These are phyloP conservation scores for Hordeum marinum DNA, from an alignment of 176 grass and related monocot genomes.

Conservation along the genomic window DNA sequence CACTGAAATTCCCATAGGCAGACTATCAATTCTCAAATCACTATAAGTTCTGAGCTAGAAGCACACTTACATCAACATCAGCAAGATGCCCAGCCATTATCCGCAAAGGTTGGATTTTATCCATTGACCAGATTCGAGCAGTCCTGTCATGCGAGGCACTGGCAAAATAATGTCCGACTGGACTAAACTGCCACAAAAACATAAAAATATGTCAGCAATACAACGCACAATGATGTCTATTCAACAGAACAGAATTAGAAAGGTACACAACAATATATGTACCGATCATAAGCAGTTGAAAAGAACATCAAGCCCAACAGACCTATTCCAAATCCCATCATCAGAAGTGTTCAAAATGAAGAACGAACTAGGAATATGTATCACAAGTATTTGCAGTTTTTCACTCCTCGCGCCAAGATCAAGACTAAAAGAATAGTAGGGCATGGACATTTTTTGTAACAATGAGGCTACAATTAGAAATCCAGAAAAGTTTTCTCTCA, in stretches of 20 bases:
- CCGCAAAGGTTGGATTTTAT: conserved; percentile 92
- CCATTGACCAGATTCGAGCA: conserved; percentile 97
- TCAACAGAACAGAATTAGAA: background rate
- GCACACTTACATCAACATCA: conserved; percentile 91
- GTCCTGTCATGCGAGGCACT: conserved; percentile 97
- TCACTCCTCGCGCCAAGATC: background rate
- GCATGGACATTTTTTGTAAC: background rate
- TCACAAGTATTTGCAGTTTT: conserved; percentile 8
- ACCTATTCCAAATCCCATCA: conserved; percentile 14
- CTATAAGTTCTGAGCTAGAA: conserved; percentile 18
- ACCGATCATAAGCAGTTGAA: background rate
- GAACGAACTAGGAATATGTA: background rate
- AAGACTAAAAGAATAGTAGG: background rate
- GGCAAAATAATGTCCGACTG: conserved; percentile 96
- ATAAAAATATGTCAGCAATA: conserved; percentile 15
- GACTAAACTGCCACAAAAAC: conserved; percentile 72
- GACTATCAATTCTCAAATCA: background rate
- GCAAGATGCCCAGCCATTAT: conserved; percentile 97
- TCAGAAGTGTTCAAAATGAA: conserved; percentile 1
- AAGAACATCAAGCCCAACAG: background rate
- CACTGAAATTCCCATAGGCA: background rate
- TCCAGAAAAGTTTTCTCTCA: background rate
- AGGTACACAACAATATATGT: background rate
- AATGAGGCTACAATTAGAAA: background rate
- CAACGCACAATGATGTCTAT: background rate